Conservation (phyloP, 768 basidiomycete species). For the Mycena galericulata region DNA sequence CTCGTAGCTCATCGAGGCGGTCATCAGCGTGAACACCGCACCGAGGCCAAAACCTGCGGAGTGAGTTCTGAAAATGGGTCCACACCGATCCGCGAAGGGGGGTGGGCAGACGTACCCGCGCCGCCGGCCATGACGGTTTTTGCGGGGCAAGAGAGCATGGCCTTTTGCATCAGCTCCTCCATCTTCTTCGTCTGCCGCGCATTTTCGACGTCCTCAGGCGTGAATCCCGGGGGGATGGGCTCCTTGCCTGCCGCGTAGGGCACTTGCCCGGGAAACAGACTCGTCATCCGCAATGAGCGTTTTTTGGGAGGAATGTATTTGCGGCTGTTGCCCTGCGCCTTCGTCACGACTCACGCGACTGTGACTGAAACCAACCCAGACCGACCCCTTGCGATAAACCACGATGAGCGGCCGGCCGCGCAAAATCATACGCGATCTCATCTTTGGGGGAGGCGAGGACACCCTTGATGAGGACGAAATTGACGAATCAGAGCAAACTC, state of each 20-base stretch:
- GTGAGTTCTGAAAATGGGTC: constrained; percentile 12
- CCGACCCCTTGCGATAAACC: not conserved
- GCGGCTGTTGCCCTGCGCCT: constrained; percentile 7
- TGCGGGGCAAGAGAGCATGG: constrained; percentile 87
- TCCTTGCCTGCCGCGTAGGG: constrained; percentile 91
- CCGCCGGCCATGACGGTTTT: constrained; percentile 87
- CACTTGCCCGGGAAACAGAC: constrained; percentile 60
- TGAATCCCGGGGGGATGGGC: constrained; percentile 85
- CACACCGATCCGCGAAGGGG: not conserved
- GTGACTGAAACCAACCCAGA: not conserved
- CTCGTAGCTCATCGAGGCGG: constrained; percentile 93
- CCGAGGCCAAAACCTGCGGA: constrained; percentile 87
- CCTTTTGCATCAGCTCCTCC: constrained; percentile 75
- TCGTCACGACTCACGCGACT: constrained; percentile 18
- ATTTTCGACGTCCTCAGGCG: constrained; percentile 81
- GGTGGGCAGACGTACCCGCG: constrained; percentile 69
- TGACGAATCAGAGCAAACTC: not conserved
- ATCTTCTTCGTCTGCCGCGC: constrained; percentile 80
- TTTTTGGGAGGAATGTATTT: not conserved
- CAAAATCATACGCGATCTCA: constrained; percentile 15
- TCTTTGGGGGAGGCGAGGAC: constrained; percentile 18
- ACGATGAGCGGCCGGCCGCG: constrained; percentile 17
- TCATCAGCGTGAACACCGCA: constrained; percentile 97
- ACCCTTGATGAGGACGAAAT: not conserved
- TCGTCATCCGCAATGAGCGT: constrained; percentile 22